phyloP scores from a whole-genome alignment of 1,139 yeast genomes.

The Blastobotrys persicus region DNA sequence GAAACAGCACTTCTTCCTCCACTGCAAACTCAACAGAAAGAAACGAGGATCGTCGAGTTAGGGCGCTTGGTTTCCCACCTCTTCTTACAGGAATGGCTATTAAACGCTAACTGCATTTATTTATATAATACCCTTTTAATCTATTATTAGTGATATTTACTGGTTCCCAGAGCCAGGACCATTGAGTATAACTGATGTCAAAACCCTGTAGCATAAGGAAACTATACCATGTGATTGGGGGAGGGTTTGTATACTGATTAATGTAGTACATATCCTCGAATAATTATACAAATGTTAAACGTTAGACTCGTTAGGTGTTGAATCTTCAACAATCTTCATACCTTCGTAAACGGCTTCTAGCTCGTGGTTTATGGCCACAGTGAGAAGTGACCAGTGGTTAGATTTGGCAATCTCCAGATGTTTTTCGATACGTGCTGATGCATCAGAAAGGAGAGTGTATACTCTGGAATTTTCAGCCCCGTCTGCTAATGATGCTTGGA shows the following conservation, averaged over 20 bases:
- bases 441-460: slow-evolving; percentile 14
- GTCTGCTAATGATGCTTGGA: slow-evolving; percentile 12
- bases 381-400: slow-evolving; percentile 29
- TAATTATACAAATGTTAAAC: slow-evolving; percentile 8
- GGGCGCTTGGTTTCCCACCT: slow-evolving; percentile 36
- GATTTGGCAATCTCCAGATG: slow-evolving; percentile 22
- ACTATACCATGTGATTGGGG: too few relatives aligned
- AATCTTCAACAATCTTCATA: slow-evolving; percentile 7
- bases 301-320: slow-evolving; percentile 1
- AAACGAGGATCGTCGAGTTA: slow-evolving; percentile 25
- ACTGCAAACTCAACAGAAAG: neutral
- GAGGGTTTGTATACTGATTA: too few relatives aligned
- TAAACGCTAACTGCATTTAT: slow-evolving; percentile 15
- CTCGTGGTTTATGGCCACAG: slow-evolving; percentile 35
- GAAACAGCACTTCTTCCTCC: neutral
- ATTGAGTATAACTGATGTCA: too few relatives aligned
- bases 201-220: too few relatives aligned
- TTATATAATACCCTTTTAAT: slow-evolving; percentile 13
- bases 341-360: slow-evolving; percentile 31
- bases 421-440: slow-evolving; percentile 16
- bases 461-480: slow-evolving; percentile 15
- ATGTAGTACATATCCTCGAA: neutral
- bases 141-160: too few relatives aligned
- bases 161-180: too few relatives aligned
- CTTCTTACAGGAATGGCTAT: slow-evolving; percentile 25